Conservation (phyloP, 2,329 filamentous ascomycete species). For the Parasarocladium wereldwijsianum region DNA sequence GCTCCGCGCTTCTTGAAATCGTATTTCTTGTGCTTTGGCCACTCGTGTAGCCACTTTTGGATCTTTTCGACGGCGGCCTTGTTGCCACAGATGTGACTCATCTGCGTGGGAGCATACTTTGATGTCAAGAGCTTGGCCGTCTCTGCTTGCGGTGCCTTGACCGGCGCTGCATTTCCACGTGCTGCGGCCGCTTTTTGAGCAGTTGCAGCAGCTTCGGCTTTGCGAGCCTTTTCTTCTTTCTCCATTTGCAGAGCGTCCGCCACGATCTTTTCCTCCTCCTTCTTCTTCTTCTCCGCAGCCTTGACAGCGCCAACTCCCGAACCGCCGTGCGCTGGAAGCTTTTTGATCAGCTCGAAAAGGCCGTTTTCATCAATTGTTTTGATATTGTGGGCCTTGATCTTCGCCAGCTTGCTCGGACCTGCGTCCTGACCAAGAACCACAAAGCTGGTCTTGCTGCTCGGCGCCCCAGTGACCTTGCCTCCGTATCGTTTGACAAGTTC, state of each 20-base stretch:
- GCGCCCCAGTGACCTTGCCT: conserved; percentile 72
- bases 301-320: conserved; percentile 78
- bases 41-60: conserved; percentile 72
- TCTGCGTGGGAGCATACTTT: conserved; percentile 79
- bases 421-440: conserved; percentile 86
- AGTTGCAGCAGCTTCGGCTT: conserved; percentile 35
- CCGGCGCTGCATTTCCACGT: conserved; percentile 12
- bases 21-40: conserved; percentile 63
- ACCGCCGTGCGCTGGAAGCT: conserved; percentile 73
- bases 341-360: conserved; percentile 70
- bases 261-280: conserved; percentile 70
- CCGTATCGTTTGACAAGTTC: conserved; percentile 85
- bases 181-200: conserved; percentile 25
- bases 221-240: conserved; percentile 52
- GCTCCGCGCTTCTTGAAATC: conserved; percentile 71
- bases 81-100: conserved; percentile 89
- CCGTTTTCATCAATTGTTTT: conserved; percentile 94
- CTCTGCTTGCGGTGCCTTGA: conserved; percentile 17
- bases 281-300: conserved; percentile 67
- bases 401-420: conserved; percentile 81
- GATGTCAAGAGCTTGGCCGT: conserved; percentile 71
- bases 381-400: conserved; percentile 64
- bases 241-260: conserved; percentile 78
- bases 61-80: conserved; percentile 82
- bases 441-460: conserved; percentile 87